These are phyloP conservation scores for Aethionema arabicum DNA, from an alignment of 345 rosid species.

Conservation along the genomic window DNA sequence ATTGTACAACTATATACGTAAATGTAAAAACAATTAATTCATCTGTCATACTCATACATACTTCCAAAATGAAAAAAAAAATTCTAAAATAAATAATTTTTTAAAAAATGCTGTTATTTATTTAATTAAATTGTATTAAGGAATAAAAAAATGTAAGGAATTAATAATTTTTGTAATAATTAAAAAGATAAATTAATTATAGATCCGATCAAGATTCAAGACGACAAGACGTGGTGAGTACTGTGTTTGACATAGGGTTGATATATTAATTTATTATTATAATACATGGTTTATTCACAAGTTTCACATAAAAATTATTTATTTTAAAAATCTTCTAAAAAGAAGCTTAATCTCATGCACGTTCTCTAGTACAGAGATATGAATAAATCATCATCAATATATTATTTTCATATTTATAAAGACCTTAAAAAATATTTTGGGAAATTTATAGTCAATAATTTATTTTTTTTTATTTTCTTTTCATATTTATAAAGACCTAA, in stretches of 20 bases:
- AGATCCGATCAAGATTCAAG: conserved; percentile 31
- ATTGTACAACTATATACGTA: too few relatives aligned
- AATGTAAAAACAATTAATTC: too few relatives aligned
- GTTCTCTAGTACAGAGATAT: conserved; percentile 15
- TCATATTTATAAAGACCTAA: too few relatives aligned
- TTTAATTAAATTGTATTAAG: too few relatives aligned
- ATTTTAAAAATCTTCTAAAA: too few relatives aligned
- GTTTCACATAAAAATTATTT: conserved; percentile 12
- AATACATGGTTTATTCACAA: conserved; percentile 1
- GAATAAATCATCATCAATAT: not conserved
- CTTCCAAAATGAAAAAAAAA: too few relatives aligned
- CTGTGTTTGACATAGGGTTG: conserved; percentile 18
- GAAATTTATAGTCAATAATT: not conserved
- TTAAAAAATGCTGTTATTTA: too few relatives aligned
- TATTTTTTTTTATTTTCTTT: too few relatives aligned
- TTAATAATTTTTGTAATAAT: not conserved
- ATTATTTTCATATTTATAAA: not conserved
- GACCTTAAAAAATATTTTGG: not conserved
- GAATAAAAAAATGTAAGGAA: too few relatives aligned
- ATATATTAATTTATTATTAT: not conserved
- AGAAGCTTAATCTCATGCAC: conserved; percentile 31
- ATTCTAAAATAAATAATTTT: too few relatives aligned
- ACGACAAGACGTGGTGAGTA: conserved; percentile 24
- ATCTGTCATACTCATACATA: too few relatives aligned
- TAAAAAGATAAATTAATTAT: not conserved